A percentile compares a stretch with the other conserved stretches of the same genome.
Evolutionary conservation across 2,329 filamentous ascomycete genomes (phyloP).

Genomic region (Calonectria naviculata): DNA sequence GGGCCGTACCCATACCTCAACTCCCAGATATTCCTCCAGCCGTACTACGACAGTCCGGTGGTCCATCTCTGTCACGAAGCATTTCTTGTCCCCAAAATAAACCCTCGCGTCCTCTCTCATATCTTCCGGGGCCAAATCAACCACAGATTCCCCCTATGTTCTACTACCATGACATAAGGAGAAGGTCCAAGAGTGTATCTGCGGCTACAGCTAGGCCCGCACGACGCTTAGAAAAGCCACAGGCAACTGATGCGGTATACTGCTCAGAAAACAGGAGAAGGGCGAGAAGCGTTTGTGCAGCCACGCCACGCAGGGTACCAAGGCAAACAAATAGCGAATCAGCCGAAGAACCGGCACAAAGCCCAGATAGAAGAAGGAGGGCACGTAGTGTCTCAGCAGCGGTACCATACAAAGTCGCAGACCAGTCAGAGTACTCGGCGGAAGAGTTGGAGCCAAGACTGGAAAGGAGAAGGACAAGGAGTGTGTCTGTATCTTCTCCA

Average conservation of each 20-base stretch:
- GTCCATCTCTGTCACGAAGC: not conserved
- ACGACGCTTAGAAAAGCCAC: not conserved
- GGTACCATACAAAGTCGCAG: not conserved
- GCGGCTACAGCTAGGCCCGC: not conserved
- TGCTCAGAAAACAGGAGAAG: not conserved
- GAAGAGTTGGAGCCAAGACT: not conserved
- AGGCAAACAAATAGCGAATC: not conserved
- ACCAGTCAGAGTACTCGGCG: not conserved
- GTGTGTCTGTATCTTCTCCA: not conserved
- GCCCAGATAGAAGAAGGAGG: not conserved
- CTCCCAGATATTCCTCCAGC: not conserved
- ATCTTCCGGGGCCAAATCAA: not conserved
- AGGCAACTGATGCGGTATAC: not conserved
- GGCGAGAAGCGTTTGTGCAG: not conserved
- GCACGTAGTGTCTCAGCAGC: not conserved
- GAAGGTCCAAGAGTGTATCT: not conserved
- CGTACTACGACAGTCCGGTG: not conserved
- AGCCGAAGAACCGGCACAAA: not conserved
- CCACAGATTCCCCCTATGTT: not conserved
- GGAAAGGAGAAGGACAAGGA: not conserved
- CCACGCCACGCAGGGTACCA: not conserved
- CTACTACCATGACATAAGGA: not conserved
- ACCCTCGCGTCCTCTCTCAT: not conserved
- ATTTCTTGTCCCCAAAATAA: not conserved
- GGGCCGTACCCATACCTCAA: not conserved